A percentile compares a stretch with the other conserved stretches of the same genome.
Evolutionary conservation across 148 eudicot species (phyloP).

Genomic region (Cornus florida): DNA sequence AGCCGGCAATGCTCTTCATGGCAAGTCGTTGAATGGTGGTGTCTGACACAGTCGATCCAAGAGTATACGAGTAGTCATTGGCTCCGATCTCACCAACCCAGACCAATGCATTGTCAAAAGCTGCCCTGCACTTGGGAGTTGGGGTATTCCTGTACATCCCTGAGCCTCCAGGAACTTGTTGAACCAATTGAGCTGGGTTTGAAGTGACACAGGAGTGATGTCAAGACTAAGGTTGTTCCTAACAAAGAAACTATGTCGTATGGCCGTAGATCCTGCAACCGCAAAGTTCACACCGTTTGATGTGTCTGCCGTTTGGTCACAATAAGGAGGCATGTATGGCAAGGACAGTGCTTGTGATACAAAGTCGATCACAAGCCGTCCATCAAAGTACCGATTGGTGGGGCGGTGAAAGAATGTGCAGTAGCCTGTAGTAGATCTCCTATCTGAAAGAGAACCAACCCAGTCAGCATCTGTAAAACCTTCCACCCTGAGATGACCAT

Average conservation of each 20-base stretch:
- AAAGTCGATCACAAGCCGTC: too few species aligned
- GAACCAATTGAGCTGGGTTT: conserved; percentile 40
- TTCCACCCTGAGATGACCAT: too few species aligned
- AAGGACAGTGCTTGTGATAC: too few species aligned
- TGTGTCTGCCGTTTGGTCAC: conserved; percentile 13
- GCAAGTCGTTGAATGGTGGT: conserved; percentile 33
- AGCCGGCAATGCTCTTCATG: conserved; percentile 37
- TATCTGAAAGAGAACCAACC: too few species aligned
- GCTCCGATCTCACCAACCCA: conserved; percentile 56
- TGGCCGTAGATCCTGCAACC: conserved; percentile 35
- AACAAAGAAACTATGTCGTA: conserved; percentile 23
- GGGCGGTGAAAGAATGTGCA: too few species aligned
- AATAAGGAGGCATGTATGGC: conserved; percentile 69
- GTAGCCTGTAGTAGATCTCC: too few species aligned
- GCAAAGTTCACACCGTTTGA: conserved; percentile 40
- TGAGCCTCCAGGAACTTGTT: conserved; percentile 24
- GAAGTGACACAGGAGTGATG: conserved; percentile 34
- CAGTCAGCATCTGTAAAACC: too few species aligned
- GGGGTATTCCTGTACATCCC: conserved; percentile 22
- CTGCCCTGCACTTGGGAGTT: conserved; percentile 20
- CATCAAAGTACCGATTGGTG: too few species aligned
- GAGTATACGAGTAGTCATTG: conserved; percentile 43
- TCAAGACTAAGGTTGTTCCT: conserved; percentile 28
- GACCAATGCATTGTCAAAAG: conserved; percentile 38
- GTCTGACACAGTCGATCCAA: conserved; percentile 25